These are phyloP conservation scores for Colletotrichum sansevieriae DNA, from an alignment of 2,329 filamentous ascomycete genomes.

Conservation along the genomic window DNA sequence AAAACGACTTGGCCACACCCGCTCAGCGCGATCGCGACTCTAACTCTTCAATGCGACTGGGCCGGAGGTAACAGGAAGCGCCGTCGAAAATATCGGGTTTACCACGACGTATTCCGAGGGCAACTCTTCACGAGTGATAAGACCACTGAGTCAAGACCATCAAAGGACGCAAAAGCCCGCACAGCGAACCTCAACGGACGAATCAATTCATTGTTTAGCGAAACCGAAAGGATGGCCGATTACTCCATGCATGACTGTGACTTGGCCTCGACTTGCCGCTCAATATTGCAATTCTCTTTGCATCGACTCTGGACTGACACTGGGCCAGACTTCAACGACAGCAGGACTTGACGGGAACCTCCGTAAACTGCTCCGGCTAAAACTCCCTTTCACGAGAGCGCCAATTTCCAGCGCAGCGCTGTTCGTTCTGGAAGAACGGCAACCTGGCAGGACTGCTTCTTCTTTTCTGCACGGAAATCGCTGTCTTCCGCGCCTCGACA, in stretches of 20 bases:
- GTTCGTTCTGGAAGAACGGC: constrained; percentile 3
- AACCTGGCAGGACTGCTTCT: background rate
- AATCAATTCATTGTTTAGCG: background rate
- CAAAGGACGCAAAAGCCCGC: background rate
- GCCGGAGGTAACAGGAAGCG: constrained; percentile 27
- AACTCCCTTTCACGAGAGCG: constrained; percentile 8
- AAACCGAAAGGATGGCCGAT: background rate
- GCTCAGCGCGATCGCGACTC: background rate
- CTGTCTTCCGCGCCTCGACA: background rate
- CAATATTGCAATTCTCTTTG: background rate
- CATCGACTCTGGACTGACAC: background rate
- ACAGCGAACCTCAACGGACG: background rate
- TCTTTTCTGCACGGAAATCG: background rate
- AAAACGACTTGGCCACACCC: constrained; percentile 4
- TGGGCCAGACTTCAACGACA: background rate
- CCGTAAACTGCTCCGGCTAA: constrained; percentile 8
- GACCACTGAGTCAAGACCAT: constrained; percentile 17
- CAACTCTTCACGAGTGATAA: constrained; percentile 21
- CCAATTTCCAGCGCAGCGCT: constrained; percentile 2
- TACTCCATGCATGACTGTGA: no score
- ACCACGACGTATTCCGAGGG: constrained; percentile 23
- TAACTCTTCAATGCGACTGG: constrained; percentile 15
- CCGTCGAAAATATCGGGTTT: constrained; percentile 27
- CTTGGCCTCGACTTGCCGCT: background rate
- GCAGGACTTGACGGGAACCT: constrained; percentile 3